phyloP scores from a whole-genome alignment of 169 alveolate species.

The Plasmodium chabaudi region DNA sequence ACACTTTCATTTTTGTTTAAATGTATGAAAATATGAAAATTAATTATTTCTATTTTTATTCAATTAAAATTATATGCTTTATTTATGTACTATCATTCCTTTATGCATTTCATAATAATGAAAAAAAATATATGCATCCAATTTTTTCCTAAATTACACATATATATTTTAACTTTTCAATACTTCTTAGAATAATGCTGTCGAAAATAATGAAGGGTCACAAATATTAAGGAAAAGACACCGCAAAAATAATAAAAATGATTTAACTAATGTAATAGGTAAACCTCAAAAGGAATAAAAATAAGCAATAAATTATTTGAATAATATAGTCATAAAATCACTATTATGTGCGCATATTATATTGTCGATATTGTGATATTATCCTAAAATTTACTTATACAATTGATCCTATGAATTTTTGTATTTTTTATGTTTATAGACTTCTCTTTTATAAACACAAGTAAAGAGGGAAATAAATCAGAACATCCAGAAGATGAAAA shows the following conservation, averaged over 20 bases:
- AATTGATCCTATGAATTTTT: not conserved
- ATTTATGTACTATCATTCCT: not conserved
- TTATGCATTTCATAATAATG: not conserved
- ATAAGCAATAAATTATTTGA: not conserved
- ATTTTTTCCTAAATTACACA: too few relatives aligned
- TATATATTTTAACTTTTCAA: not conserved
- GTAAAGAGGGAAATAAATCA: conserved; percentile 10
- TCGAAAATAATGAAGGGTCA: conserved; percentile 11
- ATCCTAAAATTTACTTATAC: not conserved
- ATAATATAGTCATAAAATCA: conserved; percentile 6
- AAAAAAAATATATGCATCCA: not conserved
- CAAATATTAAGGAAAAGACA: conserved; percentile 29
- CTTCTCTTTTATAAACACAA: conserved; percentile 35
- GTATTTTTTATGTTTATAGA: conserved; percentile 6
- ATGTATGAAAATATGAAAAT: conserved; percentile 65
- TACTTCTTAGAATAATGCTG: conserved; percentile 28
- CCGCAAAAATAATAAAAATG: conserved; percentile 23
- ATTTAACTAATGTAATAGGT: conserved; percentile 33
- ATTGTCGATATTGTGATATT: too few relatives aligned
- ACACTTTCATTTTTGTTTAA: conserved; percentile 40
- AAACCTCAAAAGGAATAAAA: conserved; percentile 9
- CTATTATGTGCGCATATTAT: not conserved
- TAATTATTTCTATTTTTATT: too few relatives aligned
- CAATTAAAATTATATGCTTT: not conserved
- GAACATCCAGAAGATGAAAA: conserved; percentile 15